phyloP scores from a whole-genome alignment of 768 basidiomycete genomes.

The Cytidiella melzeri region DNA sequence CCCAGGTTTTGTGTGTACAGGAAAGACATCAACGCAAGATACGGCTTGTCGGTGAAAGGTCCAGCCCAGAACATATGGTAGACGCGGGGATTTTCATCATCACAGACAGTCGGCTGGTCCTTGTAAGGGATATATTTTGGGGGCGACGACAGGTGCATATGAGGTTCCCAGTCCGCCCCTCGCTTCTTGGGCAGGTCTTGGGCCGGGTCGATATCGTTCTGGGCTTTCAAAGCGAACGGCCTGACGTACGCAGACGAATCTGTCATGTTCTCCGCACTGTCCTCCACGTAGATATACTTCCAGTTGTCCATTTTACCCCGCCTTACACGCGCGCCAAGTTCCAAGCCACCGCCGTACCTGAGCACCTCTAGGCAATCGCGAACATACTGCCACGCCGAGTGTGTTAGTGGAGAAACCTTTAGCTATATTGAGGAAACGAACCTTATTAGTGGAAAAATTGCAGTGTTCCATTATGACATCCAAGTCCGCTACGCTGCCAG shows the following conservation, averaged over 20 bases:
- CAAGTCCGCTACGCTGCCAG: slow-evolving; percentile 82
- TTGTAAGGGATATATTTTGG: slow-evolving; percentile 51
- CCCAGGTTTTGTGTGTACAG: slow-evolving; percentile 94
- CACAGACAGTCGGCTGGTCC: slow-evolving; percentile 60
- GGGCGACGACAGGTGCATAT: slow-evolving; percentile 44
- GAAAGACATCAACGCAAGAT: slow-evolving; percentile 90
- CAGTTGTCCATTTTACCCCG: slow-evolving; percentile 75
- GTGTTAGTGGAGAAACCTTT: too few relatives aligned
- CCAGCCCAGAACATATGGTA: slow-evolving; percentile 99
- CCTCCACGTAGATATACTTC: slow-evolving; percentile 85
- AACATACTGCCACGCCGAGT: slow-evolving; percentile 78
- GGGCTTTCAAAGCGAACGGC: slow-evolving; percentile 23
- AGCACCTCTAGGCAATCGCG: slow-evolving; percentile 95
- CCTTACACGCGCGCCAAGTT: slow-evolving; percentile 69
- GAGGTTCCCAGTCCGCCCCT: slow-evolving; percentile 56
- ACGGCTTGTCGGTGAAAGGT: slow-evolving; percentile 97
- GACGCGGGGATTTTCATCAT: slow-evolving; percentile 76
- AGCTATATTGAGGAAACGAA: slow-evolving; percentile 19
- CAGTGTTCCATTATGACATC: slow-evolving; percentile 92
- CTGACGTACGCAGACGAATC: slow-evolving; percentile 26
- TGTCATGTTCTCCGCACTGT: slow-evolving; percentile 34
- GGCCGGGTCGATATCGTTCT: slow-evolving; percentile 39
- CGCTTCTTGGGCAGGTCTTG: slow-evolving; percentile 52
- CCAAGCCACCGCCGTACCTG: slow-evolving; percentile 84
- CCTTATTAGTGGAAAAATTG: slow-evolving; percentile 80